Percentiles rank a stretch among this genome's conserved stretches.
These are phyloP conservation scores for Phytophthora ohioensis DNA, from an alignment of 352 stramenopile genomes.

Conservation along the genomic window DNA sequence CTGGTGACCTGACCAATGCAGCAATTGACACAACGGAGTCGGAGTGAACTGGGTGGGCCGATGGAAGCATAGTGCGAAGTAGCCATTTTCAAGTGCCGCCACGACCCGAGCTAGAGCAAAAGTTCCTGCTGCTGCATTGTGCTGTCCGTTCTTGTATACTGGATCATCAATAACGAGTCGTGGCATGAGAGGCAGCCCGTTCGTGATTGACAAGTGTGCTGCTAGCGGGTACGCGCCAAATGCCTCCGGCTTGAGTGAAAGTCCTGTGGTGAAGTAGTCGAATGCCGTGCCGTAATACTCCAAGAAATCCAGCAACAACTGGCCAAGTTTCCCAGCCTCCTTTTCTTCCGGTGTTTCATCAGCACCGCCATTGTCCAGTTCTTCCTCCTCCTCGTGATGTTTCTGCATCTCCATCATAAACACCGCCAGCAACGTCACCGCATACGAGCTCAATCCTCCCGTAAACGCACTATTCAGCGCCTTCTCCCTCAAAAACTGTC, in stretches of 20 bases:
- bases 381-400: conserved; percentile 53
- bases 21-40: conserved; percentile 78
- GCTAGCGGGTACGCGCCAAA: conserved; percentile 84
- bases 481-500: conserved; percentile 89
- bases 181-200: conserved; percentile 64
- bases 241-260: conserved; percentile 82
- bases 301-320: conserved; percentile 88
- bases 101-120: conserved; percentile 85
- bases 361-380: not conserved
- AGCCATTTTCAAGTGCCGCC: conserved; percentile 82
- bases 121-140: conserved; percentile 80
- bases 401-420: conserved; percentile 81
- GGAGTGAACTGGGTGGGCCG: conserved; percentile 78
- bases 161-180: conserved; percentile 88
- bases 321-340: conserved; percentile 50
- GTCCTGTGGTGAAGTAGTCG: conserved; percentile 76
- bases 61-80: conserved; percentile 82
- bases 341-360: conserved; percentile 27
- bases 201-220: conserved; percentile 48
- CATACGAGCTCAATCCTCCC: conserved; percentile 90
- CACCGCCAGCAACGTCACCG: conserved; percentile 83
- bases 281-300: conserved; percentile 92
- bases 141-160: conserved; percentile 76
- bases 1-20: conserved; percentile 83
- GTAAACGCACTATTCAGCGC: conserved; percentile 92